Base-by-base conservation (phyloP, 768 basidiomycete species). In the Tricholoma saponaceum region DNA sequence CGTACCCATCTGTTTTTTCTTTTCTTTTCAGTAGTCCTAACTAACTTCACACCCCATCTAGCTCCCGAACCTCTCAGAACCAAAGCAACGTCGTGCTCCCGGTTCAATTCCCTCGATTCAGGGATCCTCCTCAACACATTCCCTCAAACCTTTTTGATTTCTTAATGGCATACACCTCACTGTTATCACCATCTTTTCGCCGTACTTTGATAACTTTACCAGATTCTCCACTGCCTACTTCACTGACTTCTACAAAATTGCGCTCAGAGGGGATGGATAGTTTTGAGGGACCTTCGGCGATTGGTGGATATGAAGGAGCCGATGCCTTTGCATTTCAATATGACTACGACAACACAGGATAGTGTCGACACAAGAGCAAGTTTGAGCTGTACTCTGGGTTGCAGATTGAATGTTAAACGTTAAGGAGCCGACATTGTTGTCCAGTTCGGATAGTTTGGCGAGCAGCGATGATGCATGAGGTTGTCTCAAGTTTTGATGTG, bases 81-180 rank as follows among this genome's bases (percentile, higher is more conserved):
- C n/a, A 51, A 9, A 66, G 30, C 62, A 66, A 18, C 69, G 74
- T 10, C 59, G 0, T 79, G 83, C 10, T 69, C 76, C 0, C 80
- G 87, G 5, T 87, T 84, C 70, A 86, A 87, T 68, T 90, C 89
- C 1, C 79, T 92, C 23, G 76, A 79, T 53, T 71, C 75, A 0
- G 71, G 71, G 13, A 59, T 73, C 20, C 65, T 79, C 1, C 72
- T 78, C 57, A 64, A 62, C 28, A 59, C 64, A 82, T 83, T 25
- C 96, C 96, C 66, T 94, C 90, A 64, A 97, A 95, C 28, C 84
- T 82, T 75, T 95, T 95, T 28, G 92, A 95, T 69, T 91, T 90
- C 79, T 99, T 99, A 66, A 99, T 85, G 9, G 96, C 96, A 70
- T 81, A 95, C 32, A 92, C 72, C 50, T 74, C 72, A 33, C 76